Percentiles rank a stretch among this genome's conserved stretches.
Evolutionary conservation across 805 yeast genomes (phyloP).

Genomic region (Yamadazyma olivae): DNA sequence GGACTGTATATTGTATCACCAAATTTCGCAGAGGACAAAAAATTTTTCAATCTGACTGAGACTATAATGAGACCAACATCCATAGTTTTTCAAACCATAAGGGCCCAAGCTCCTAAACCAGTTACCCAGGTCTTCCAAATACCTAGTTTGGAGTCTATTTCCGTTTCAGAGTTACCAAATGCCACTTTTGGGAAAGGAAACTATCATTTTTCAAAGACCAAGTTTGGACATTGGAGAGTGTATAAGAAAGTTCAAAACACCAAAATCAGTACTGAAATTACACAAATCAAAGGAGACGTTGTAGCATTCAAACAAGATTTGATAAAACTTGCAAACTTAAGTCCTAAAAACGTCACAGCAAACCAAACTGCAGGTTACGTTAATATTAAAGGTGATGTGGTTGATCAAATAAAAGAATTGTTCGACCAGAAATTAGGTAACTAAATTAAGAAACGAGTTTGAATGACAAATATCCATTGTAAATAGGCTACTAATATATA

Average conservation of each 20-base stretch:
- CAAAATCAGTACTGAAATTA: slow-evolving; percentile 69
- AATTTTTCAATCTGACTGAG: slow-evolving; percentile 2
- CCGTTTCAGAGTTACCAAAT: slow-evolving; percentile 24
- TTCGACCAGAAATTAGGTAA: slow-evolving; percentile 11
- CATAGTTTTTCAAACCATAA: slow-evolving; percentile 19
- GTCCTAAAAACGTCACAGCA: slow-evolving; percentile 33
- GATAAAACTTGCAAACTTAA: slow-evolving; percentile 47
- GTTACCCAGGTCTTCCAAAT: slow-evolving; percentile 19
- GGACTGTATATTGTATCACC: too few relatives aligned
- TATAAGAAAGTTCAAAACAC: slow-evolving; percentile 67
- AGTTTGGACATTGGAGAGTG: slow-evolving; percentile 75
- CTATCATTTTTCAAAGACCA: slow-evolving; percentile 48
- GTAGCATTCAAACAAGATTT: slow-evolving; percentile 66
- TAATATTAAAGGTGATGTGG: slow-evolving; percentile 40
- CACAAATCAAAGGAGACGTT: slow-evolving; percentile 67
- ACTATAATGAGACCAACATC: slow-evolving; percentile 25
- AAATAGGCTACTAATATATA: too few relatives aligned
- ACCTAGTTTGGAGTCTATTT: slow-evolving; percentile 26
- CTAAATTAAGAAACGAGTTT: too few relatives aligned
- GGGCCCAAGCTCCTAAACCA: slow-evolving; percentile 7
- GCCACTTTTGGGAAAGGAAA: slow-evolving; percentile 33
- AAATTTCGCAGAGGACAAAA: too few relatives aligned
- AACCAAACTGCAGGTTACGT: slow-evolving; percentile 33
- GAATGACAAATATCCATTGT: not conserved
- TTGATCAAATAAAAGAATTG: slow-evolving; percentile 24